phyloP scores from a whole-genome alignment of 2,329 filamentous ascomycete genomes.

The Pseudocercospora vitis region DNA sequence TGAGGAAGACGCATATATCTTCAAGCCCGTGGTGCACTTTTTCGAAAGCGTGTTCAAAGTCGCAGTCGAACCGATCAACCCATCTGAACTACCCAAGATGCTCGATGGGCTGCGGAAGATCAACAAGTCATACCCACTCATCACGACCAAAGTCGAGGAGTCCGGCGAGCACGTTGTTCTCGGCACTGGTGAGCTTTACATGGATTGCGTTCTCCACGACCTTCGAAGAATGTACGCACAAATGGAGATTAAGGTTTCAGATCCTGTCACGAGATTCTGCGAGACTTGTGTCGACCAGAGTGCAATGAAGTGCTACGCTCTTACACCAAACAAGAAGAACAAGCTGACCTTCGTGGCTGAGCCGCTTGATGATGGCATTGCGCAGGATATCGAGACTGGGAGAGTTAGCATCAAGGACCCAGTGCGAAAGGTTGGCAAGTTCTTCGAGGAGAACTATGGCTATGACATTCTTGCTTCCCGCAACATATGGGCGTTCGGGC shows the following conservation, averaged over 20 bases:
- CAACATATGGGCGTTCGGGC: constrained; percentile 98
- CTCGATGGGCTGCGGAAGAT: constrained; percentile 92
- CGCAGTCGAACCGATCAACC: constrained; percentile 96
- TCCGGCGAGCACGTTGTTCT: constrained; percentile 94
- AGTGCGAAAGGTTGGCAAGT: constrained; percentile 88
- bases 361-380: constrained; percentile 90
- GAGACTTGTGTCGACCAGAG: constrained; percentile 97
- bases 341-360: constrained; percentile 98
- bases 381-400: constrained; percentile 88
- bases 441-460: constrained; percentile 95
- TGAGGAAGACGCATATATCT: constrained; percentile 91
- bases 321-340: constrained; percentile 99
- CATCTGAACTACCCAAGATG: constrained; percentile 98
- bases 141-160: constrained; percentile 96
- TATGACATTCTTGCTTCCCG: constrained; percentile 93
- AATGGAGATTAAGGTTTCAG: constrained; percentile 99
- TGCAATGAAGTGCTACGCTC: constrained; percentile 94
- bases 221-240: constrained; percentile 90
- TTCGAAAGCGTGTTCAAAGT: constrained; percentile 98
- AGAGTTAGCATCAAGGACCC: constrained; percentile 90
- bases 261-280: constrained; percentile 95
- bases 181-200: constrained; percentile 97
- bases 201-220: constrained; percentile 98
- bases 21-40: constrained; percentile 88
- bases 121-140: constrained; percentile 95